Evolutionary conservation across 495 filamentous ascomycete genomes (phyloP), one percentile per base, ranked within the genome.

Genomic region (Neurospora pannonica): DNA sequence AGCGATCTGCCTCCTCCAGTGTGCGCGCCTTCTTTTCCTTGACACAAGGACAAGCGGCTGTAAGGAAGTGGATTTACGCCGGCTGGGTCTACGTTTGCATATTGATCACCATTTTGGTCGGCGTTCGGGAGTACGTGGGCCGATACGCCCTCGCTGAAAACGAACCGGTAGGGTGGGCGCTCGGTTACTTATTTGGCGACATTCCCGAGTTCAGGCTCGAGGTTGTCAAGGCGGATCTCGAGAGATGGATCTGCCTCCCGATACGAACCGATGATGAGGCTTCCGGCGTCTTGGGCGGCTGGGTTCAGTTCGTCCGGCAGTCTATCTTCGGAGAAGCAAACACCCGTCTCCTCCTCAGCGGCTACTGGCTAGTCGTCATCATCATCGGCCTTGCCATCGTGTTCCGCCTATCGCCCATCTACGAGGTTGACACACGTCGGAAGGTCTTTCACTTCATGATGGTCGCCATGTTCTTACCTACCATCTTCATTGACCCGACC

Each of bases 391-490:
- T 99, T 48, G 82, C 87, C 3, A 82, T 92, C 4, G 94, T 98
- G 5, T 87, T 93, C 73, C 88, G 88, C 40, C 86, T 98, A 36
- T 92, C 91, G 43, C 82, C 89, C 17, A 79, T 92, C 71, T 88
- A 83, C 77, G 93, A 97, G 83, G 94, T 98, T 42, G 97, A 99
- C 82, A 99, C 96, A 4, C 89, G 96, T n/a, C 90, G 96, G 43
- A 99, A 99, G 82, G 92, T 99, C 11, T 99, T 99, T 82, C 96
- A 99, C 81, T 96, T 95, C 75, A 97, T 94, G 90, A 97, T 98
- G 89, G 94, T 98, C 42, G 87, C 90, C 54, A 97, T 99, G 93
- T 92, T 99, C 75, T 87, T 98, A 4, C 94, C 96, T 13, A 89
- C 92, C 2, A 90, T 90, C 3, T 97, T 90, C 78, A 81, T 98